phyloP scores from a whole-genome alignment of 2,329 filamentous ascomycete genomes.

The Aspergillus costaricaensis region DNA sequence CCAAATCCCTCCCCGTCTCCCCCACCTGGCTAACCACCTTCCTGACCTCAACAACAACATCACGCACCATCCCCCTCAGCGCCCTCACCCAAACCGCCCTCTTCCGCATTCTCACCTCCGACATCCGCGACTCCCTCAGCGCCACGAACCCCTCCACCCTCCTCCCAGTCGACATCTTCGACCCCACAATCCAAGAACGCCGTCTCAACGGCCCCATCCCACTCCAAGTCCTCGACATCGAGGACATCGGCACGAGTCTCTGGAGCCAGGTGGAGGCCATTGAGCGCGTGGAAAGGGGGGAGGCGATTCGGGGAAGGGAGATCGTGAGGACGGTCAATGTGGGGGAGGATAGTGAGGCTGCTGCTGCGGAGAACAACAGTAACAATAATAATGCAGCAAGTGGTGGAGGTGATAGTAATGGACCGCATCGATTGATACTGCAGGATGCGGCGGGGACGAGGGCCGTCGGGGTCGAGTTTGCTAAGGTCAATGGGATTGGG shows the following conservation, averaged over 20 bases:
- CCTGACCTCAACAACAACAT: conserved; percentile 53
- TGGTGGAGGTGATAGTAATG: conserved; percentile 30
- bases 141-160: conserved; percentile 48
- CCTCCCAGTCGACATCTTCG: conserved; percentile 61
- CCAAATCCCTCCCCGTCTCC: conserved; percentile 58
- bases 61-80: conserved; percentile 62
- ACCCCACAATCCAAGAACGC: conserved; percentile 57
- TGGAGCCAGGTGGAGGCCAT: conserved; percentile 85
- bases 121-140: conserved; percentile 66
- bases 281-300: conserved; percentile 53
- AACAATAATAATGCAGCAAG: conserved; percentile 10
- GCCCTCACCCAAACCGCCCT: conserved; percentile 77
- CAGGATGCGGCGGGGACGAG: conserved; percentile 75
- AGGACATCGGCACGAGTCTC: conserved; percentile 75
- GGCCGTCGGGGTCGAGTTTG: conserved; percentile 72
- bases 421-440: conserved; percentile 77
- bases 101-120: conserved; percentile 75
- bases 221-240: conserved; percentile 82
- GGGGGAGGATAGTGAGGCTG: conserved; percentile 49
- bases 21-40: conserved; percentile 66
- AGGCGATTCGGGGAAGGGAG: conserved; percentile 67
- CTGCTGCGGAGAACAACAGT: background rate
- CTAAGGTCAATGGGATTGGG: conserved; percentile 64
- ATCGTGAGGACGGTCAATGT: conserved; percentile 71
- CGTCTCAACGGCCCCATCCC: conserved; percentile 64